phyloP scores from a whole-genome alignment of 2,329 filamentous ascomycete species.

The Conoideocrella luteorostrata region DNA sequence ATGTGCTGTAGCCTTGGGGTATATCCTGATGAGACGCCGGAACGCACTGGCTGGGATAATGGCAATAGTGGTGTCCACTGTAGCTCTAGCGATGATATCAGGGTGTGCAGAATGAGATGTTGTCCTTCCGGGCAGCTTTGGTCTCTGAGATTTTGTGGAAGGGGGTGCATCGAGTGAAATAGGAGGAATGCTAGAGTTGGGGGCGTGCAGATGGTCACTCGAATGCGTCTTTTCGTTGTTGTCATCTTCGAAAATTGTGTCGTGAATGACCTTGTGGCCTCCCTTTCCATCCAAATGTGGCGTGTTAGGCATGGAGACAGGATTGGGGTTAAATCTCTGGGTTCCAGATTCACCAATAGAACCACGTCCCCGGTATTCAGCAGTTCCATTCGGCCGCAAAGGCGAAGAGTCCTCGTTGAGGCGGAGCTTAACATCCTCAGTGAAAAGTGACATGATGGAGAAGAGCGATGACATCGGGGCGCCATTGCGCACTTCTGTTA shows the following conservation, averaged over 20 bases:
- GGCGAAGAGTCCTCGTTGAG: conserved; percentile 55
- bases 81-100: conserved; percentile 93
- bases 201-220: conserved; percentile 6
- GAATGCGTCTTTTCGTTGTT: conserved; percentile 7
- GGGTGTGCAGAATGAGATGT: conserved; percentile 78
- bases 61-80: conserved; percentile 93
- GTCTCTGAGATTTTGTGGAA: conserved; percentile 26
- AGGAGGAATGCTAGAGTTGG: conserved; percentile 57
- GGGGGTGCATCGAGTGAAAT: conserved; percentile 58
- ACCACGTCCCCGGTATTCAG: conserved; percentile 23
- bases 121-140: conserved; percentile 34
- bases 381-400: conserved; percentile 13
- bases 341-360: conserved; percentile 16
- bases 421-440: conserved; percentile 81
- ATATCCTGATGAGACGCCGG: conserved; percentile 82
- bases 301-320: conserved; percentile 29
- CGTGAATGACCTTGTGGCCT: conserved; percentile 2
- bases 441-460: conserved; percentile 94
- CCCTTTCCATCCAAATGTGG: conserved; percentile 29
- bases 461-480: conserved; percentile 98
- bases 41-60: conserved; percentile 98
- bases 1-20: conserved; percentile 92
- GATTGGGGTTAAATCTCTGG: conserved; percentile 10
- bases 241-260: conserved; percentile 14
- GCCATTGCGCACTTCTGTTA: conserved; percentile 96